Percentiles rank a stretch among this genome's conserved stretches.
Conservation (phyloP, 768 basidiomycete species). For the Rhodosporidiobolus odoratus region DNA sequence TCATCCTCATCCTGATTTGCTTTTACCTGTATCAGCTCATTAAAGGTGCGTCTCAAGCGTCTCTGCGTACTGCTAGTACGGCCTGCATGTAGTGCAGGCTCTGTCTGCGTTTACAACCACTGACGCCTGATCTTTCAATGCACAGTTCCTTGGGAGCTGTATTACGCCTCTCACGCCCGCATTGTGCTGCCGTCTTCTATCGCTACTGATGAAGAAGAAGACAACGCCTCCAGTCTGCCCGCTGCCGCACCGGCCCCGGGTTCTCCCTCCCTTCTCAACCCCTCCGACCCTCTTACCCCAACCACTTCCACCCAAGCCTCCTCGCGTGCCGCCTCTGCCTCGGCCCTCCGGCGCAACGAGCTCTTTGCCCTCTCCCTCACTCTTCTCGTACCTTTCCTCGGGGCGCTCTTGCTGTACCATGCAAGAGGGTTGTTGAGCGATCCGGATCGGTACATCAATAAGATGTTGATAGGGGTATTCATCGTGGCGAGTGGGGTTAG, state of each 20-base stretch:
- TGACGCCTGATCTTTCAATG: not conserved
- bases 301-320: too few relatives aligned
- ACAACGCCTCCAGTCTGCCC: not conserved
- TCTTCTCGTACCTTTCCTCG: conserved; percentile 38
- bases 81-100: not conserved
- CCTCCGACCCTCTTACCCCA: not conserved
- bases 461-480: conserved; percentile 40
- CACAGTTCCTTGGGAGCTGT: conserved; percentile 45
- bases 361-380: conserved; percentile 37
- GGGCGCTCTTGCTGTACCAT: conserved; percentile 31
- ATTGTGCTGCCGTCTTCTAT: conserved; percentile 28
- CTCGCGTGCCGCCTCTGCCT: conserved; percentile 15
- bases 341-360: conserved; percentile 36
- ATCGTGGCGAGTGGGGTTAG: conserved; percentile 41
- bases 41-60: conserved; percentile 33
- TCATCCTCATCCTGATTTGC: conserved; percentile 42
- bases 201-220: too few relatives aligned
- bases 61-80: not conserved
- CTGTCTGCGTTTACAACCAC: not conserved
- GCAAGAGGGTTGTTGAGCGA: conserved; percentile 34
- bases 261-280: not conserved
- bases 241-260: not conserved
- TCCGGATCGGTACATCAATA: conserved; percentile 43
- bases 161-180: conserved; percentile 41
- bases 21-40: conserved; percentile 45